Percentiles rank a stretch among this genome's conserved stretches.
Conservation (phyloP, 345 rosid species). For the Balakata baccata region DNA sequence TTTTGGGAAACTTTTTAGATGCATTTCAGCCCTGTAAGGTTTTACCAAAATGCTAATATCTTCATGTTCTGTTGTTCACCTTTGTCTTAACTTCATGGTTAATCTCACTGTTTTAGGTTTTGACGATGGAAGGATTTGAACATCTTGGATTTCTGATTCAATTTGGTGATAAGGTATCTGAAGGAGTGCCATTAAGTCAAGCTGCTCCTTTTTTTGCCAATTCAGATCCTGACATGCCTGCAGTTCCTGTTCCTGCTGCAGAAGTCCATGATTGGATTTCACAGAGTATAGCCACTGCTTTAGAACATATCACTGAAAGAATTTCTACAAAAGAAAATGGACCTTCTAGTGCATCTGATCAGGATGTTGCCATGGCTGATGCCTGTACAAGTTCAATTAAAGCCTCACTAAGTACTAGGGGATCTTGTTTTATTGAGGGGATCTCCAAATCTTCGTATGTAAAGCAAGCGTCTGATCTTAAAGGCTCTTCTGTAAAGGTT, state of each 20-base stretch:
- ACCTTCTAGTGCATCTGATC: slow-evolving; percentile 63
- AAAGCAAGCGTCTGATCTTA: slow-evolving; percentile 86
- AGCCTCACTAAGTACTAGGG: slow-evolving; percentile 57
- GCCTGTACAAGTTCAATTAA: slow-evolving; percentile 69
- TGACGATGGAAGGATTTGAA: slow-evolving; percentile 88
- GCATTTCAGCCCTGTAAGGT: background rate
- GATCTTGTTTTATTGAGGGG: slow-evolving; percentile 82
- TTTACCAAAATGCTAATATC: background rate
- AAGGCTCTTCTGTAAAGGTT: slow-evolving; percentile 93
- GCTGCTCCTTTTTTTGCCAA: slow-evolving; percentile 95
- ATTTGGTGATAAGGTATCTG: slow-evolving; percentile 84
- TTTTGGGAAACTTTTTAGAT: background rate
- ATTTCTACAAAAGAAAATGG: slow-evolving; percentile 85
- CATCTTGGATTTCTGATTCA: slow-evolving; percentile 94
- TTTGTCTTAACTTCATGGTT: slow-evolving; percentile 23
- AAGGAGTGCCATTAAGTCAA: slow-evolving; percentile 76
- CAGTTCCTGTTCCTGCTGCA: slow-evolving; percentile 80
- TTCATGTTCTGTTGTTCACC: background rate
- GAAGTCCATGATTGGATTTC: slow-evolving; percentile 93
- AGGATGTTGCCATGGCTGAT: slow-evolving; percentile 91
- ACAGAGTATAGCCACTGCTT: slow-evolving; percentile 68
- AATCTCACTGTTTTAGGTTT: slow-evolving; percentile 51
- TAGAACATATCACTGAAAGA: slow-evolving; percentile 79
- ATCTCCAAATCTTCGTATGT: slow-evolving; percentile 81
- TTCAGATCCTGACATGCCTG: slow-evolving; percentile 99